A percentile compares a stretch with the other conserved stretches of the same genome.
Conservation (phyloP, 768 basidiomycete genomes). For the Collybiopsis confluens region DNA sequence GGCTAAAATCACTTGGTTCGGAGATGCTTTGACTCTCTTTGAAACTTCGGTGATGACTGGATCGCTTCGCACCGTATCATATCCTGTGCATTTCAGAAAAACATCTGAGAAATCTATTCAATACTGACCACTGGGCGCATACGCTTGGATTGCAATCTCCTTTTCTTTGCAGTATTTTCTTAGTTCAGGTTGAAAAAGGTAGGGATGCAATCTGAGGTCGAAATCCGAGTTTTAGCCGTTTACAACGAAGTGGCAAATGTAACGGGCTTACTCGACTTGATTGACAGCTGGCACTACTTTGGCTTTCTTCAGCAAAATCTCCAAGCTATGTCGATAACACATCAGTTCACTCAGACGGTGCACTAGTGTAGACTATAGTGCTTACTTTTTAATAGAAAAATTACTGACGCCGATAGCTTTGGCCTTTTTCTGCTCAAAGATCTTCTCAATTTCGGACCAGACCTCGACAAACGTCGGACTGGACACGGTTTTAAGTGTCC, state of each 20-base stretch:
- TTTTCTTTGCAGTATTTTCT: conserved; percentile 26
- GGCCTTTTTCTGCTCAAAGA: conserved; percentile 41
- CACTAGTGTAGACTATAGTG: neutral
- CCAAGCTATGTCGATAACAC: conserved; percentile 7
- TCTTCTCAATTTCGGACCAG: conserved; percentile 49
- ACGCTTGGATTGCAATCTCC: conserved; percentile 33
- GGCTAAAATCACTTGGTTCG: conserved; percentile 45
- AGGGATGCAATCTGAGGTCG: conserved; percentile 18
- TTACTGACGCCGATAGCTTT: conserved; percentile 57
- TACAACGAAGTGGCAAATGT: too few species aligned
- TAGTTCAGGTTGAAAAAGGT: conserved; percentile 26
- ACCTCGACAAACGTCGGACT: conserved; percentile 34
- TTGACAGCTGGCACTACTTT: conserved; percentile 25
- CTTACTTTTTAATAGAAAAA: conserved; percentile 52
- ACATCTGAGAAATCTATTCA: neutral
- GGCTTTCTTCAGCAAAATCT: conserved; percentile 15
- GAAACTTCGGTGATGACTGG: conserved; percentile 41
- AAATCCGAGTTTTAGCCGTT: too few species aligned
- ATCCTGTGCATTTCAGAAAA: conserved; percentile 24
- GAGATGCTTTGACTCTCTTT: conserved; percentile 39
- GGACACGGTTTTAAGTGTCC: conserved; percentile 27
- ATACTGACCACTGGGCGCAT: conserved; percentile 23
- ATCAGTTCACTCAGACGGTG: too few species aligned
- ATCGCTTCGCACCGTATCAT: conserved; percentile 39
- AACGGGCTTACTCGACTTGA: conserved; percentile 25